phyloP scores from a whole-genome alignment of 2,329 filamentous ascomycete species.

The Penicillium sp. region DNA sequence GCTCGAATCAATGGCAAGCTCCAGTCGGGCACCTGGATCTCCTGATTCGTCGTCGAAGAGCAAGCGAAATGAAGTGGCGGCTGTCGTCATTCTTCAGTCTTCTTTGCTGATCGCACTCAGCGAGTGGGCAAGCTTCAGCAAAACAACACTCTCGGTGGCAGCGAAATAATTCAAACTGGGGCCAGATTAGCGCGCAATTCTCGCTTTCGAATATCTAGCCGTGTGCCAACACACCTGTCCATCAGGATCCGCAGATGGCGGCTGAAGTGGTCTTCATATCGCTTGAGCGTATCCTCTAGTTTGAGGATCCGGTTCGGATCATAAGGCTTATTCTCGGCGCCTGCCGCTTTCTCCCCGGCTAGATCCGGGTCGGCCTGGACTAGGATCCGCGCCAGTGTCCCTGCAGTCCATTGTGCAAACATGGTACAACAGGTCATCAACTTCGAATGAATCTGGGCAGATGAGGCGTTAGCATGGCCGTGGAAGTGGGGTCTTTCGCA shows the following conservation, averaged over 20 bases:
- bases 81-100: slow-evolving; percentile 31
- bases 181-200: slow-evolving; percentile 5
- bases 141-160: slow-evolving; percentile 91
- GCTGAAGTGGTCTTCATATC: slow-evolving; percentile 92
- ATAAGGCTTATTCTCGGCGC: slow-evolving; percentile 45
- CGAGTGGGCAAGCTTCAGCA: slow-evolving; percentile 66
- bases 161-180: slow-evolving; percentile 81
- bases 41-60: too few species aligned
- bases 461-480: slow-evolving; percentile 7
- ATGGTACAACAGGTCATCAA: slow-evolving; percentile 93
- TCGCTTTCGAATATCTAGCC: not conserved
- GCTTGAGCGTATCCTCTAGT: slow-evolving; percentile 79
- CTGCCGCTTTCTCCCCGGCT: slow-evolving; percentile 30
- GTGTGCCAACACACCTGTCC: slow-evolving; percentile 62
- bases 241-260: slow-evolving; percentile 89
- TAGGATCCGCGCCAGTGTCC: slow-evolving; percentile 79
- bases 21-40: too few species aligned
- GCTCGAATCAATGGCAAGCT: too few species aligned
- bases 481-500: slow-evolving; percentile 22
- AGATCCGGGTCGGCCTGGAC: slow-evolving; percentile 80
- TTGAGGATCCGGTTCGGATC: slow-evolving; percentile 65
- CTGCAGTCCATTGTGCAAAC: slow-evolving; percentile 80
- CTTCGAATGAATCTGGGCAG: slow-evolving; percentile 88
- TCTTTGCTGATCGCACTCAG: slow-evolving; percentile 44
- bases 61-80: not conserved